These are phyloP conservation scores for Dictyostelium capitatum DNA, from an alignment of 78 protist species.

Conservation along the genomic window DNA sequence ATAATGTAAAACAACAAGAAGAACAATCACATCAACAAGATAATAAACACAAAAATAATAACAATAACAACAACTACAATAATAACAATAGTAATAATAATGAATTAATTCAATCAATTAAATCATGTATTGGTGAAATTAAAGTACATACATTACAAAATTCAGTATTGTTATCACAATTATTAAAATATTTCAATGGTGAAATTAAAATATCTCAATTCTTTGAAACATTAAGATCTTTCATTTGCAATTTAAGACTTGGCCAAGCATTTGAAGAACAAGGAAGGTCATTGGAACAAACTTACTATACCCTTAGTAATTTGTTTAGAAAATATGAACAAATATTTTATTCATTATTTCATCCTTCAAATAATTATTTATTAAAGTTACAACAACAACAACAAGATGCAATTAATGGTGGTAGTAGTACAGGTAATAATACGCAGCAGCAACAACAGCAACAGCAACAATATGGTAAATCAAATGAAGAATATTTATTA, in stretches of 20 bases:
- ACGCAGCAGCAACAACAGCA: not conserved
- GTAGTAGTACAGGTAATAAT: not conserved
- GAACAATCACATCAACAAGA: not conserved
- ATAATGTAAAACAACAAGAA: not conserved
- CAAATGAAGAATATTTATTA: constrained; percentile 46
- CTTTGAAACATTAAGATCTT: constrained; percentile 23
- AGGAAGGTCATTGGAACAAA: constrained; percentile 1
- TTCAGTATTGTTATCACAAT: constrained; percentile 38
- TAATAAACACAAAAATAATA: not conserved
- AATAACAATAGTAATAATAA: not conserved
- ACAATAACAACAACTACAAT: not conserved
- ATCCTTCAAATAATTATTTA: not conserved
- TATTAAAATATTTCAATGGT: constrained; percentile 23
- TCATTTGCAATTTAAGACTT: not conserved
- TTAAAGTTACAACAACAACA: not conserved
- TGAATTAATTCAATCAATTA: not conserved
- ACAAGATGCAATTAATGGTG: not conserved
- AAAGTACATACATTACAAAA: not conserved
- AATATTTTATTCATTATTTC: not conserved
- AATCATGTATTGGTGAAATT: not conserved
- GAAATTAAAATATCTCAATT: constrained; percentile 14
- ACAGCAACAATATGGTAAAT: not conserved
- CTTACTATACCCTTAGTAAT: not conserved
- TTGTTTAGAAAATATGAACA: constrained; percentile 59
- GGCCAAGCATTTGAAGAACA: constrained; percentile 3